Percentiles rank a stretch among this genome's conserved stretches.
phyloP scores from a whole-genome alignment of 2,329 filamentous ascomycete genomes.

The Aureobasidium sp. region DNA sequence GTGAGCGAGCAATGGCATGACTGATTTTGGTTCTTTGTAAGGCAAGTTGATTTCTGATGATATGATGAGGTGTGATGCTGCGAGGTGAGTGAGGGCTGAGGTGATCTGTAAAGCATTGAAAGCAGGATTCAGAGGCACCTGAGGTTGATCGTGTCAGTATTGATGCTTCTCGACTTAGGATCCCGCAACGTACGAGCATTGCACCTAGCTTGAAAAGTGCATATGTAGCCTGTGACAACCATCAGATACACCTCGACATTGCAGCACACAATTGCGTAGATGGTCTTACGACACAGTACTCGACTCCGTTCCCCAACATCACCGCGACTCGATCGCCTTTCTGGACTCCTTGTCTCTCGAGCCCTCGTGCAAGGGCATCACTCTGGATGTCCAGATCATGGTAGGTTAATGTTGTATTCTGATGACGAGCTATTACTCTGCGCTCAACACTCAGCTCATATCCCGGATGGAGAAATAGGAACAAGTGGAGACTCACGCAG shows the following conservation, averaged over 20 bases:
- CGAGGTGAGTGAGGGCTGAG: slow-evolving; percentile 70
- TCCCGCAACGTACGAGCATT: slow-evolving; percentile 53
- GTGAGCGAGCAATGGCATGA: slow-evolving; percentile 50
- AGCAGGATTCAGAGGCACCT: slow-evolving; percentile 81
- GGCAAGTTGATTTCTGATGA: slow-evolving; percentile 82
- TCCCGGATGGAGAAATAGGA: neutral
- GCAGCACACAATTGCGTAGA: neutral
- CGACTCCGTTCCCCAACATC: slow-evolving; percentile 75
- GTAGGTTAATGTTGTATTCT: slow-evolving; percentile 64
- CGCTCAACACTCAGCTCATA: neutral
- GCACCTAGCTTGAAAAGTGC: slow-evolving; percentile 92
- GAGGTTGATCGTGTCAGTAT: neutral
- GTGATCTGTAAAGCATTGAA: slow-evolving; percentile 76
- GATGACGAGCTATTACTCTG: slow-evolving; percentile 53
- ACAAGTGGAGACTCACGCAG: slow-evolving; percentile 41
- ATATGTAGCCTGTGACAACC: slow-evolving; percentile 52
- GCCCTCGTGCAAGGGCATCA: slow-evolving; percentile 64
- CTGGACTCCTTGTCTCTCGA: slow-evolving; percentile 60
- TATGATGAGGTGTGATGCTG: slow-evolving; percentile 67
- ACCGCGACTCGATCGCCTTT: slow-evolving; percentile 83
- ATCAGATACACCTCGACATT: neutral
- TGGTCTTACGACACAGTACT: slow-evolving; percentile 62
- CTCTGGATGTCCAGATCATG: slow-evolving; percentile 66
- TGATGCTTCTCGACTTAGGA: neutral
- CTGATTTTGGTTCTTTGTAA: slow-evolving; percentile 53